A percentile compares a stretch with the other conserved stretches of the same genome.
Conservation (phyloP, 441 rosid genomes). For the Adansonia madagascariensis region DNA sequence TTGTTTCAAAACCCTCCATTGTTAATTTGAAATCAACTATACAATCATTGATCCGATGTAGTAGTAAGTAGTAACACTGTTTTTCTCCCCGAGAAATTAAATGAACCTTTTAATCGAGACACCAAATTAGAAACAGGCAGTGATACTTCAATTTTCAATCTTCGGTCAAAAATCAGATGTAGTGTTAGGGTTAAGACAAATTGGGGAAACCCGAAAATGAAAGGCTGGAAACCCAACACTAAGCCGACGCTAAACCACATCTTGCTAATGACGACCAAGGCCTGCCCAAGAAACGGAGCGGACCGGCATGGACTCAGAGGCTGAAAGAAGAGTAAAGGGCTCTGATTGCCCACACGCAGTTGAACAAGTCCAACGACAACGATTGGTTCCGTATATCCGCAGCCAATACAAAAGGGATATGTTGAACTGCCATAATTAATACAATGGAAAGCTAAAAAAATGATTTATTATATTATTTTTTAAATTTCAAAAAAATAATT, state of each 20-base stretch:
- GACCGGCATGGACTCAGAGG: constrained; percentile 75
- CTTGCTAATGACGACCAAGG: constrained; percentile 74
- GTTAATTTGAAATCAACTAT: background rate
- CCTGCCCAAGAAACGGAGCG: constrained; percentile 87
- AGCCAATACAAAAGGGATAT: constrained; percentile 81
- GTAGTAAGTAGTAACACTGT: background rate
- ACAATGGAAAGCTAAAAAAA: too few species aligned
- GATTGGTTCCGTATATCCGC: constrained; percentile 98
- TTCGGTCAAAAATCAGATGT: background rate
- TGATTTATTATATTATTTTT: too few species aligned
- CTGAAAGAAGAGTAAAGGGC: constrained; percentile 94
- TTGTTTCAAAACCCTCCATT: too few species aligned
- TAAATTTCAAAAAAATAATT: too few species aligned
- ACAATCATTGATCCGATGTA: background rate
- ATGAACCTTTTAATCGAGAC: too few species aligned
- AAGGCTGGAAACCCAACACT: constrained; percentile 94
- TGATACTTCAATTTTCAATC: background rate
- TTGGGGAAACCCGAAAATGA: constrained; percentile 45
- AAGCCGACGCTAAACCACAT: constrained; percentile 86
- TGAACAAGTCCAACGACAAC: constrained; percentile 97
- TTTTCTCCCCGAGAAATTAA: too few species aligned
- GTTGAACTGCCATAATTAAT: constrained; percentile 67
- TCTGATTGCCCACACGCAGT: constrained; percentile 86
- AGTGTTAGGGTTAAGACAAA: constrained; percentile 34
- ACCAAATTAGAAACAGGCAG: background rate